phyloP scores from a whole-genome alignment of 2,329 filamentous ascomycete species.

The Talaromyces pinophilus region DNA sequence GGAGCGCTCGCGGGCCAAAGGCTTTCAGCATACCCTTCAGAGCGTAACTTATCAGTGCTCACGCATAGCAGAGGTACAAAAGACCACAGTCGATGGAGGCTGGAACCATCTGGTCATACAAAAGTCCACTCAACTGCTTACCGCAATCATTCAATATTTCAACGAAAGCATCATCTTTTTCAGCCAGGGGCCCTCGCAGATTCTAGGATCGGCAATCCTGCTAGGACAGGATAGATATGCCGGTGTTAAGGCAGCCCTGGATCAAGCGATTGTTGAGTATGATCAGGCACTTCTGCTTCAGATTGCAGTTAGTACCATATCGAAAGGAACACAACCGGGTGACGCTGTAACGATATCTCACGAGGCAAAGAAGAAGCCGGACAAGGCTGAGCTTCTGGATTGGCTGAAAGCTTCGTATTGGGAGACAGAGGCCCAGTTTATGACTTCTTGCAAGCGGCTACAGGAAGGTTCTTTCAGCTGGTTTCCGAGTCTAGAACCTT shows the following conservation, averaged over 20 bases:
- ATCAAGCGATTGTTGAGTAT: slow-evolving; percentile 10
- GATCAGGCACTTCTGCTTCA: slow-evolving; percentile 13
- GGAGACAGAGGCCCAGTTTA: slow-evolving; percentile 11
- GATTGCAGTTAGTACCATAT: background rate
- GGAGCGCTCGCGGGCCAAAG: background rate
- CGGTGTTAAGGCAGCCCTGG: background rate
- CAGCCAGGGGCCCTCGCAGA: background rate
- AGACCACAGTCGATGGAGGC: background rate
- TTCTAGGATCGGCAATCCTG: background rate
- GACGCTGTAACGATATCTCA: background rate
- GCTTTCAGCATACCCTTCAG: background rate
- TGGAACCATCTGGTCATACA: slow-evolving; percentile 11
- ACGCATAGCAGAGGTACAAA: slow-evolving; percentile 7
- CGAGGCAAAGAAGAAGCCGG: background rate
- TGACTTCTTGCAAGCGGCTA: background rate
- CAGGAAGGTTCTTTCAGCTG: background rate
- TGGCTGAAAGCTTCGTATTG: slow-evolving; percentile 7
- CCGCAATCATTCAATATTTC: slow-evolving; percentile 2
- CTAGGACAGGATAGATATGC: background rate
- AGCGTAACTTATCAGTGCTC: slow-evolving; percentile 5
- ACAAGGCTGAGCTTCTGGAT: background rate
- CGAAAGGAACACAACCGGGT: background rate
- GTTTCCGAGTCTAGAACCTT: background rate
- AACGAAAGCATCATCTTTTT: slow-evolving; percentile 6
- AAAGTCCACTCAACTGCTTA: slow-evolving; percentile 10